Evolutionary conservation across 345 rosid genomes (phyloP).

Genomic region (Moricandia moricandioides): DNA sequence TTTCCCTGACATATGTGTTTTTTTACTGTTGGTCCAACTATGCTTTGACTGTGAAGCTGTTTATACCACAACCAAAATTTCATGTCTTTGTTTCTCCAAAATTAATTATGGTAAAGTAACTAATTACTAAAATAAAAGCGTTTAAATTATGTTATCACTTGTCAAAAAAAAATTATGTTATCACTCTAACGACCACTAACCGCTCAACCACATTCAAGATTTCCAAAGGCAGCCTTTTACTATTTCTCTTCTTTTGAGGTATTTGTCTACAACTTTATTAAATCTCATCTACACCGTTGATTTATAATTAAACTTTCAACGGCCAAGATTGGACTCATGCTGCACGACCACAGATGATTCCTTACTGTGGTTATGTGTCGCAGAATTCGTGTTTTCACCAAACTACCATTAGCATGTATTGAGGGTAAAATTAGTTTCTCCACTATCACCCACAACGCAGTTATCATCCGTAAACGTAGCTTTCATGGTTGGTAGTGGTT

Average conservation of each 20-base stretch:
- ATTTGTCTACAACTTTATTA: constrained; percentile 6
- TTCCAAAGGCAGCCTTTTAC: constrained; percentile 31
- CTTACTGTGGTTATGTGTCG: too few species aligned
- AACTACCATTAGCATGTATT: not conserved
- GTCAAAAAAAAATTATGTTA: not conserved
- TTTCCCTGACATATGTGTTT: constrained; percentile 8
- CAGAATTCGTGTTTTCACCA: not conserved
- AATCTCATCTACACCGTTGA: constrained; percentile 3
- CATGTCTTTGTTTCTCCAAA: not conserved
- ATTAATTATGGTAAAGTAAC: not conserved
- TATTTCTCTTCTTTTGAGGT: constrained; percentile 27
- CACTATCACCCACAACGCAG: too few species aligned
- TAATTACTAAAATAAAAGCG: not conserved
- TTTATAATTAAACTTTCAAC: not conserved
- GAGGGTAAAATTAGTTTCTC: too few species aligned
- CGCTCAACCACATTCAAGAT: constrained; percentile 28
- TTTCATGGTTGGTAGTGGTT: too few species aligned
- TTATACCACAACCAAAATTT: not conserved
- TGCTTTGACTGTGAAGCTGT: constrained; percentile 23
- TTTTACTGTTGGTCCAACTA: constrained; percentile 21
- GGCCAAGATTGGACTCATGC: not conserved
- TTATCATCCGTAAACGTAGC: too few species aligned
- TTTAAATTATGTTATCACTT: not conserved
- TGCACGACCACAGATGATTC: too few species aligned
- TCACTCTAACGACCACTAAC: constrained; percentile 30